These are phyloP conservation scores for Trametes meyenii DNA, from an alignment of 768 basidiomycete species.

Conservation along the genomic window DNA sequence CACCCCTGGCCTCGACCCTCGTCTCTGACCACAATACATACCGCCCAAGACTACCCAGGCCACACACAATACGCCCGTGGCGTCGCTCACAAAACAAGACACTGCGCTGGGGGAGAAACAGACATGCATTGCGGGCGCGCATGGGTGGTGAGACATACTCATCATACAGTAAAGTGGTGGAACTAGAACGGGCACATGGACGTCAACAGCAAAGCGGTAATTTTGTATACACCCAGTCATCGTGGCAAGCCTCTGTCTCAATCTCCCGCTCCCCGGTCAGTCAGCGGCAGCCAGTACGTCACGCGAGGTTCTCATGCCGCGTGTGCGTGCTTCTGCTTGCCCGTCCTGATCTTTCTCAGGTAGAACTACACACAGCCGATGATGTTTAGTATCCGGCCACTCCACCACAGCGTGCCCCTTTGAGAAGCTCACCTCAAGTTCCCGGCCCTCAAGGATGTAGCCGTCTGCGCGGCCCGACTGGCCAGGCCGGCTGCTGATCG, in stretches of 20 bases:
- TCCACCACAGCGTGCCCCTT: neutral
- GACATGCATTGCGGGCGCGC: conserved; percentile 30
- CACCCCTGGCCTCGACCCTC: neutral
- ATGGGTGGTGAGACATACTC: conserved; percentile 31
- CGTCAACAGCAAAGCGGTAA: conserved; percentile 26
- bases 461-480: conserved; percentile 97
- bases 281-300: conserved; percentile 1
- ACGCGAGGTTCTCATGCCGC: conserved; percentile 37
- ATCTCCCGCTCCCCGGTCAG: conserved; percentile 23
- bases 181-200: conserved; percentile 10
- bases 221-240: conserved; percentile 26
- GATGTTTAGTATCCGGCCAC: conserved; percentile 18
- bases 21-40: neutral
- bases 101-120: conserved; percentile 10
- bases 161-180: conserved; percentile 31
- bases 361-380: conserved; percentile 69
- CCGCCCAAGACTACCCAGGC: neutral
- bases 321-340: conserved; percentile 93
- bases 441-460: conserved; percentile 97
- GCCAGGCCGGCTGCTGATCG: conserved; percentile 93
- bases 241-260: conserved; percentile 18
- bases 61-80: neutral
- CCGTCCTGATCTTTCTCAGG: conserved; percentile 87
- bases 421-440: conserved; percentile 76
- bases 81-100: neutral